Percentiles rank a stretch among this genome's conserved stretches.
These are phyloP conservation scores for Boletus vermiculosoides DNA, from an alignment of 768 basidiomycete genomes.

Conservation along the genomic window DNA sequence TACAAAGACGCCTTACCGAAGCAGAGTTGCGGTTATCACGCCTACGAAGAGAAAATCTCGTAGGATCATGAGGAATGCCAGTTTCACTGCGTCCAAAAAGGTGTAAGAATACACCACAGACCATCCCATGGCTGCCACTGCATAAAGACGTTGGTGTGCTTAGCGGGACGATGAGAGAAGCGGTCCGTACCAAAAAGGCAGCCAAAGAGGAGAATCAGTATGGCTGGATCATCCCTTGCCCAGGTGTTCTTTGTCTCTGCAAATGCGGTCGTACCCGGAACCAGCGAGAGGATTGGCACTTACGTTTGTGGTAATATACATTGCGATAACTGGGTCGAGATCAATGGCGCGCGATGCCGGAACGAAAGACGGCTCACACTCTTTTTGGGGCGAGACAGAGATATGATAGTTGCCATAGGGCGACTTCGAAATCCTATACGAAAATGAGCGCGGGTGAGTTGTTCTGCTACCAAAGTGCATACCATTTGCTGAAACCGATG, in stretches of 20 bases:
- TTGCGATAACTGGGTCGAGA: constrained; percentile 71
- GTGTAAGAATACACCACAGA: constrained; percentile 75
- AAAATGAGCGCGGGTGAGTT: background rate
- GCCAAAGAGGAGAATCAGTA: constrained; percentile 79
- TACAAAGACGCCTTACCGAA: constrained; percentile 52
- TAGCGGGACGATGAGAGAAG: background rate
- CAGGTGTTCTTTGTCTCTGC: constrained; percentile 97
- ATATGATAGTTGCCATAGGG: constrained; percentile 94
- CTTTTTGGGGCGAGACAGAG: constrained; percentile 87
- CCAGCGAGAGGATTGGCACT: constrained; percentile 23
- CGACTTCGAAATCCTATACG: constrained; percentile 89
- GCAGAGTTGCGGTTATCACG: constrained; percentile 64
- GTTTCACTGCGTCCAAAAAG: constrained; percentile 51
- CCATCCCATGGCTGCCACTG: constrained; percentile 86
- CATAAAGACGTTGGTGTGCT: background rate
- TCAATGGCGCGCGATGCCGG: constrained; percentile 9
- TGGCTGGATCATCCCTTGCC: constrained; percentile 97
- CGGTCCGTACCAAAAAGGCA: constrained; percentile 62
- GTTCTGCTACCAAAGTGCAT: constrained; percentile 16
- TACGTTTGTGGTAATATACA: constrained; percentile 97
- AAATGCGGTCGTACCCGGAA: background rate
- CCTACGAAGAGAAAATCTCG: constrained; percentile 87
- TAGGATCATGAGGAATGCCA: constrained; percentile 79
- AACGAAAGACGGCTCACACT: constrained; percentile 57
- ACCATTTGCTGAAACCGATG: constrained; percentile 89